phyloP scores from a whole-genome alignment of 169 alveolate species.

The Plasmodium cynomolgi region DNA sequence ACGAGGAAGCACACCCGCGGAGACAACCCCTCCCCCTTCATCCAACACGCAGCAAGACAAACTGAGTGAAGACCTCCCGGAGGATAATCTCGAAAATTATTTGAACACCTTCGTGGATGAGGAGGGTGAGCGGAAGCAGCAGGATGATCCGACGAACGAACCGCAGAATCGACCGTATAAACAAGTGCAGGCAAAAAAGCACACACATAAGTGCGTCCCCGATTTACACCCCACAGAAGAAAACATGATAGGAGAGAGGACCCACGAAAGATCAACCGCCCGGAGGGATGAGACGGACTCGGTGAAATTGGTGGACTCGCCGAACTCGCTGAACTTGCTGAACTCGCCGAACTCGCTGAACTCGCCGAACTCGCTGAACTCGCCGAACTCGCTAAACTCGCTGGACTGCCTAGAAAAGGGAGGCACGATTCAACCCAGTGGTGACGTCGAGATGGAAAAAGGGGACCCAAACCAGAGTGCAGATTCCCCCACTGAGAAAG shows the following conservation, averaged over 20 bases:
- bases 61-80: too few relatives aligned
- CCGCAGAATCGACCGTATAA: not conserved
- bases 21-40: not conserved
- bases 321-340: too few relatives aligned
- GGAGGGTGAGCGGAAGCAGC: not conserved
- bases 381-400: too few relatives aligned
- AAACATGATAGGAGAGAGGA: not conserved
- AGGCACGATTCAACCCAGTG: not conserved
- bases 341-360: too few relatives aligned
- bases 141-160: not conserved
- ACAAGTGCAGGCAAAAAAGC: not conserved
- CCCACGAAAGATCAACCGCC: not conserved
- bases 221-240: not conserved
- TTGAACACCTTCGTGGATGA: constrained; percentile 44
- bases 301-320: too few relatives aligned
- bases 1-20: not conserved
- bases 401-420: not conserved
- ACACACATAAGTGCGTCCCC: not conserved
- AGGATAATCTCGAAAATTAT: constrained; percentile 28
- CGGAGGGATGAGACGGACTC: not conserved
- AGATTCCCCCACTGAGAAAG: not conserved
- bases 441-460: not conserved
- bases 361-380: too few relatives aligned
- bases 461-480: not conserved
- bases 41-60: not conserved